These are phyloP conservation scores for Dicorynia guianensis DNA, from an alignment of 306 rosid species.

Conservation along the genomic window DNA sequence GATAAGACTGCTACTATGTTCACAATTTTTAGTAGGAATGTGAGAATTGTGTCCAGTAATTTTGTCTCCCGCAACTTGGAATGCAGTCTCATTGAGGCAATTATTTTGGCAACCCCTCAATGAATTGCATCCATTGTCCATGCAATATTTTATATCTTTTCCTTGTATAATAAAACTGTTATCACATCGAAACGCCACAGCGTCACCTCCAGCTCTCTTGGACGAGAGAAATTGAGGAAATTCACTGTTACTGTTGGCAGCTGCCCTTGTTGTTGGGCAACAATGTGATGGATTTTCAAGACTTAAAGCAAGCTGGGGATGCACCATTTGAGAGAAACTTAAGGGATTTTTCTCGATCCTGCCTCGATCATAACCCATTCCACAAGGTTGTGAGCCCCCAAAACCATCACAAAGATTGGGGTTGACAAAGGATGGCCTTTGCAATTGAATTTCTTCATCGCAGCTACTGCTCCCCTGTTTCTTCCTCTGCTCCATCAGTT, in stretches of 20 bases:
- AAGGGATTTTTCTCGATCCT: conserved; percentile 32
- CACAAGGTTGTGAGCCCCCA: conserved; percentile 37
- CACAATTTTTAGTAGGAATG: conserved; percentile 32
- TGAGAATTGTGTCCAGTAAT: conserved; percentile 33
- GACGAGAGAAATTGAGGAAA: conserved; percentile 35
- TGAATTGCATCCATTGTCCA: conserved; percentile 34
- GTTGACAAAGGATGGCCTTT: conserved; percentile 31
- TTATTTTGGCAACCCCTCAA: conserved; percentile 32
- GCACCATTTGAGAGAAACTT: conserved; percentile 42
- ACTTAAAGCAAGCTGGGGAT: conserved; percentile 34
- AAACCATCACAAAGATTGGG: conserved; percentile 37
- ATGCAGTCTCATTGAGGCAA: conserved; percentile 23
- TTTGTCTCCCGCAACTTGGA: conserved; percentile 28
- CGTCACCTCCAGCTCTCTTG: conserved; percentile 34
- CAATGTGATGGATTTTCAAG: conserved; percentile 29
- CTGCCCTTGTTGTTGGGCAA: conserved; percentile 29
- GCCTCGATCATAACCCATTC: conserved; percentile 33
- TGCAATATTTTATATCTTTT: conserved; percentile 36
- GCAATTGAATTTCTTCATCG: conserved; percentile 34
- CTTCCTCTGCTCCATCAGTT: conserved; percentile 34
- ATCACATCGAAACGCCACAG: conserved; percentile 50
- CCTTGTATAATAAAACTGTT: conserved; percentile 53
- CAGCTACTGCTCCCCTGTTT: conserved; percentile 32
- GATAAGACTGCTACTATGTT: conserved; percentile 27
- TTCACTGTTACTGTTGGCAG: conserved; percentile 12